phyloP scores from a whole-genome alignment of 1,284 basidiomycete genomes.

The Somion occarium region DNA sequence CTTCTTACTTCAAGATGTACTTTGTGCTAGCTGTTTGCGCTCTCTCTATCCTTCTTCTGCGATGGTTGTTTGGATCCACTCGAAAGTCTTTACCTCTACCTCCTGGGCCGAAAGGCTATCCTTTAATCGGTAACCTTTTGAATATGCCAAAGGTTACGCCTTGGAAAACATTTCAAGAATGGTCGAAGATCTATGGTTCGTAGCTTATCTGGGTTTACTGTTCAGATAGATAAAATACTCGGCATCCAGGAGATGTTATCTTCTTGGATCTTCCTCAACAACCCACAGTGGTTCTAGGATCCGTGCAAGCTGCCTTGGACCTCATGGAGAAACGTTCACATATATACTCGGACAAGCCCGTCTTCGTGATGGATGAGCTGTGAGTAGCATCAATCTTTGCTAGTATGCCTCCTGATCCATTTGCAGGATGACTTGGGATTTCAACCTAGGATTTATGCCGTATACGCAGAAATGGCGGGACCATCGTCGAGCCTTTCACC shows the following conservation, averaged over 20 bases:
- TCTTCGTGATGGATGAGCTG: slow-evolving; percentile 3
- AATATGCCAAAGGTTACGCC: slow-evolving; percentile 7
- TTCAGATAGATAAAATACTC: neutral
- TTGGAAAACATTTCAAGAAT: slow-evolving; percentile 10
- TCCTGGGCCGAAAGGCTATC: slow-evolving; percentile 13
- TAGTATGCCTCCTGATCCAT: neutral
- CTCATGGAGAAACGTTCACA: slow-evolving; percentile 6
- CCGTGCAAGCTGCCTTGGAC: neutral
- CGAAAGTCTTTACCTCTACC: slow-evolving; percentile 2
- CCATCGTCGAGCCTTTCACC: slow-evolving; percentile 20
- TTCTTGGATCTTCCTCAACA: neutral
- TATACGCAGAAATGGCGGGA: slow-evolving; percentile 30
- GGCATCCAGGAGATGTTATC: neutral
- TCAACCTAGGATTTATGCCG: slow-evolving; percentile 22
- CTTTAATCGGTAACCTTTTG: slow-evolving; percentile 13
- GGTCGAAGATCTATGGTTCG: slow-evolving; percentile 11
- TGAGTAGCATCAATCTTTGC: neutral
- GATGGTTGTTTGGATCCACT: neutral
- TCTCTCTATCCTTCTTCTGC: neutral
- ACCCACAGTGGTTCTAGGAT: neutral
- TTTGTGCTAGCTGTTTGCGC: neutral
- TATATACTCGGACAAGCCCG: slow-evolving; percentile 4
- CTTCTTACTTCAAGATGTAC: neutral
- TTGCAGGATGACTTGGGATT: slow-evolving; percentile 15
- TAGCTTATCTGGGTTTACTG: neutral